Conservation (phyloP, 2,329 filamentous ascomycete species). For the Leptographium radiaticola region DNA sequence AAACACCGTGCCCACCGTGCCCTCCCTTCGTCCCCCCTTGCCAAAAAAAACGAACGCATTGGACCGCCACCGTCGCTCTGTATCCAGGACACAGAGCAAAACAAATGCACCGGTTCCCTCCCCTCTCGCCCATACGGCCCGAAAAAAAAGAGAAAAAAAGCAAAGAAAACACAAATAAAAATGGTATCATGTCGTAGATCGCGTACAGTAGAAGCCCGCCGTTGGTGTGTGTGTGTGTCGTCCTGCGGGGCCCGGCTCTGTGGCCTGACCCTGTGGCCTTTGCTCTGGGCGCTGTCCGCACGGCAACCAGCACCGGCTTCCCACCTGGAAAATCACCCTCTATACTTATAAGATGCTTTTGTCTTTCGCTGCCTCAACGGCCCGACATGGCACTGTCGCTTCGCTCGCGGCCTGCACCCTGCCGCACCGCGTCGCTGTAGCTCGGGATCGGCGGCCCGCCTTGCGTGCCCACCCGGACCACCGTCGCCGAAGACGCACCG, state of each 20-base stretch:
- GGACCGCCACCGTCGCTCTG: neutral
- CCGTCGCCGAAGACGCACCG: conserved; percentile 32
- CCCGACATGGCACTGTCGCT: conserved; percentile 24
- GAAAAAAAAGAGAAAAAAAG: neutral
- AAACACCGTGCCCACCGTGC: neutral
- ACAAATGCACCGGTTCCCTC: neutral
- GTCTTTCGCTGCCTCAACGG: neutral
- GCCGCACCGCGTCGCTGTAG: conserved; percentile 61
- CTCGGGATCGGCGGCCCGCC: conserved; percentile 59
- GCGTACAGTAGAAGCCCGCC: neutral
- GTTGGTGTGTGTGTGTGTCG: neutral
- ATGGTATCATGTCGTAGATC: conserved; percentile 14
- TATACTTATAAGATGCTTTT: neutral
- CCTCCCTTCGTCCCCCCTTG: too few species aligned
- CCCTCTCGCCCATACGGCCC: neutral
- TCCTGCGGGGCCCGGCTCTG: neutral
- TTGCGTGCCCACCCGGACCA: conserved; percentile 11
- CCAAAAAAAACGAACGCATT: neutral
- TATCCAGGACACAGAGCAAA: neutral
- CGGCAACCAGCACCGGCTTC: conserved; percentile 1
- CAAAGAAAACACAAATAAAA: conserved; percentile 1
- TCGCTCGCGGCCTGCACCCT: conserved; percentile 34
- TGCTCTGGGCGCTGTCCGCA: neutral
- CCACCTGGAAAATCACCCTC: neutral
- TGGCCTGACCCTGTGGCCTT: neutral